Conservation (phyloP, 163 green algal genomes). For the Trebouxiophyceae sp. region DNA sequence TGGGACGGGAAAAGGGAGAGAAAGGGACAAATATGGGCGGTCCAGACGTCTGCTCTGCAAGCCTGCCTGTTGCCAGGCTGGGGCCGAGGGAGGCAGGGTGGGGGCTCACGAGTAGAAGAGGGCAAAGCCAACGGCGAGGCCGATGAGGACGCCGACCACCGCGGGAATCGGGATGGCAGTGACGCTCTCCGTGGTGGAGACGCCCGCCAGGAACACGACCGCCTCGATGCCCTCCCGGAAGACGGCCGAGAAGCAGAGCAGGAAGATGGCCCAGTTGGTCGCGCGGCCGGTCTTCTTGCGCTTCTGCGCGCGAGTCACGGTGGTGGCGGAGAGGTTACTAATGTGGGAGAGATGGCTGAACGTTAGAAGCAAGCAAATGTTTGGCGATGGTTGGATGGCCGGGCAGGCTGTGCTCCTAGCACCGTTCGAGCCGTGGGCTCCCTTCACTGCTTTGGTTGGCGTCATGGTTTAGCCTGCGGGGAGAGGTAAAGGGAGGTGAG, state of each 20-base stretch:
- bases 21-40: no score
- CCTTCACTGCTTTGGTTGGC: no score
- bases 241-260: slow-evolving; percentile 35
- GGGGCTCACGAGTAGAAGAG: slow-evolving; percentile 37
- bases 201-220: slow-evolving; percentile 45
- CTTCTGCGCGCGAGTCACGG: not conserved
- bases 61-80: no score
- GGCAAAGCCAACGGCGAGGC: slow-evolving; percentile 22
- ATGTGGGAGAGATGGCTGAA: no score
- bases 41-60: no score
- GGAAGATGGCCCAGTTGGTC: slow-evolving; percentile 15
- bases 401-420: no score
- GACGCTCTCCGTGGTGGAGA: slow-evolving; percentile 15
- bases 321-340: no score
- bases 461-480: no score
- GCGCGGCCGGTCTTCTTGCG: not conserved
- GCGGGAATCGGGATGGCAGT: slow-evolving; percentile 34
- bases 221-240: slow-evolving; percentile 45
- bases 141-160: slow-evolving; percentile 37
- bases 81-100: no score
- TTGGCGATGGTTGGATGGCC: not conserved
- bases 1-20: no score
- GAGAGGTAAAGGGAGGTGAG: no score
- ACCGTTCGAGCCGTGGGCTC: no score
- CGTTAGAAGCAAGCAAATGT: not conserved